phyloP scores from a whole-genome alignment of 345 rosid species.

The Dipteronia sinensis region DNA sequence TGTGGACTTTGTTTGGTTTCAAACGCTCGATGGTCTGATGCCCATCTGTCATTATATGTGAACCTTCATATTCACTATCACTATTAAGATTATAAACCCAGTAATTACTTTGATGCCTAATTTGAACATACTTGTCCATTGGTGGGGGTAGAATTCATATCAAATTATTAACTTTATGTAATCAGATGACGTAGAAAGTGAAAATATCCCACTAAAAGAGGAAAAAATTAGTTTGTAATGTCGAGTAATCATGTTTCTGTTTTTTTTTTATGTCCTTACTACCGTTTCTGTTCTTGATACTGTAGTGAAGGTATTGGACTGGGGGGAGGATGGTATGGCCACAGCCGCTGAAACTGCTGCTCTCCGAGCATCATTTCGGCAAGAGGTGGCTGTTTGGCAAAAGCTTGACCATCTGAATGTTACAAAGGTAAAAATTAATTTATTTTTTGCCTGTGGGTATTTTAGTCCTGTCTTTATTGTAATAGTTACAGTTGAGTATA shows the following conservation, averaged over 20 bases:
- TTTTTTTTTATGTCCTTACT: constrained; percentile 2
- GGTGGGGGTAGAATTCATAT: not conserved
- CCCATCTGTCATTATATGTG: too few relatives aligned
- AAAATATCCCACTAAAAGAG: not conserved
- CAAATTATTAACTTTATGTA: not conserved
- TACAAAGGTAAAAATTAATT: constrained; percentile 50
- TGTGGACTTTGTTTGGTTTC: not conserved
- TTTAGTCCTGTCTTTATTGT: not conserved
- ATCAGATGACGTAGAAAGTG: not conserved
- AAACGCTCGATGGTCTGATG: not conserved
- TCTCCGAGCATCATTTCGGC: constrained; percentile 67
- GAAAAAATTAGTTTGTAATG: not conserved
- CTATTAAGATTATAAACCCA: not conserved
- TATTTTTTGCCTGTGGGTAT: not conserved
- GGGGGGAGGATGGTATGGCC: constrained; percentile 78
- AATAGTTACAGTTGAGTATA: not conserved
- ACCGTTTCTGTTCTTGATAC: constrained; percentile 12
- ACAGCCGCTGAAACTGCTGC: constrained; percentile 61
- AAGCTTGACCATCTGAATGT: constrained; percentile 87
- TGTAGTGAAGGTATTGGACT: constrained; percentile 72
- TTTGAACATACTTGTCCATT: not conserved
- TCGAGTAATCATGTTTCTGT: not conserved
- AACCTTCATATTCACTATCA: not conserved
- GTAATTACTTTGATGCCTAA: not conserved
- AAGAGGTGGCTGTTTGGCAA: constrained; percentile 93